Evolutionary conservation across 441 rosid species (phyloP).

Genomic region (Kokia cookei): DNA sequence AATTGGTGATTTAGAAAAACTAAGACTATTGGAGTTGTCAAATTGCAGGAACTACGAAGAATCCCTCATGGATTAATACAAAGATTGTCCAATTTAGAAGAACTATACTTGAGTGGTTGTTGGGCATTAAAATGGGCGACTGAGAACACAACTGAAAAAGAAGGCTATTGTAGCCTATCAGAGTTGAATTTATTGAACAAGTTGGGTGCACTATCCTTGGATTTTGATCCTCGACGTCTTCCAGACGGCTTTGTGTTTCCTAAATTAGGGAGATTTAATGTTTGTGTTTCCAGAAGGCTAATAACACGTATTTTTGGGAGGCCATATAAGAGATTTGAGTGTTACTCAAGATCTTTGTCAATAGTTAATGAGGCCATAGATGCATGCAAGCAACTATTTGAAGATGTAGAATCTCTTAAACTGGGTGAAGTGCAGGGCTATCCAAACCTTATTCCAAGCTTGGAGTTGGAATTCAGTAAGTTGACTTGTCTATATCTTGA

Average conservation of each 20-base stretch:
- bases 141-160: not conserved
- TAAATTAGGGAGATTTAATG: not conserved
- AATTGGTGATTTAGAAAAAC: not conserved
- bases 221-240: not conserved
- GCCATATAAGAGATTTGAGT: too few species aligned
- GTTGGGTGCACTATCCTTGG: not conserved
- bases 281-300: too few species aligned
- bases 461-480: not conserved
- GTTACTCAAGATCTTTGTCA: not conserved
- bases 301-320: too few species aligned
- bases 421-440: not conserved
- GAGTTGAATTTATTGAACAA: not conserved
- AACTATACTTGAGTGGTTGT: not conserved
- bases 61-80: not conserved
- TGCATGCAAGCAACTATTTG: not conserved
- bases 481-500: not conserved
- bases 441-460: not conserved
- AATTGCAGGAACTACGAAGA: accelerated
- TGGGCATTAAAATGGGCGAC: not conserved
- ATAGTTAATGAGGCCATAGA: not conserved
- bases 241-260: not conserved
- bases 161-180: not conserved
- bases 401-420: not conserved
- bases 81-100: not conserved
- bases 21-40: not conserved